phyloP scores from a whole-genome alignment of 176 grass and related monocot genomes.

The Aegilops sharonensis region DNA sequence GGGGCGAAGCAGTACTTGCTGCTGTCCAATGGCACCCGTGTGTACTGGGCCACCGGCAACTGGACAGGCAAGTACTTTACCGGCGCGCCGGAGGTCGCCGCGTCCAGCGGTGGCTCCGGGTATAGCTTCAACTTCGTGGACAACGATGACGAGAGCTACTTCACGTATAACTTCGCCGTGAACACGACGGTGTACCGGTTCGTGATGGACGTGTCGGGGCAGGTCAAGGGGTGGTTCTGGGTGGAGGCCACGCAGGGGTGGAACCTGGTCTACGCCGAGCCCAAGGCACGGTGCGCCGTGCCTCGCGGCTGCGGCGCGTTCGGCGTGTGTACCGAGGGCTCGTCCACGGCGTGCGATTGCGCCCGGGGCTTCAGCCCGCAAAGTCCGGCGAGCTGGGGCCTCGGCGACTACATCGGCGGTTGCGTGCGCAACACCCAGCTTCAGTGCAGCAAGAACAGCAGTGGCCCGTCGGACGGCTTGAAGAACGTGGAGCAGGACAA shows the following conservation, averaged over 20 bases:
- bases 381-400: neutral
- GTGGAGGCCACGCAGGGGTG: slow-evolving; percentile 18
- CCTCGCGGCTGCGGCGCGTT: slow-evolving; percentile 36
- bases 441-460: slow-evolving; percentile 1
- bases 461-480: neutral
- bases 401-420: slow-evolving; percentile 17
- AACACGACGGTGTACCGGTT: slow-evolving; percentile 22
- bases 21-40: neutral
- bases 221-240: slow-evolving; percentile 44
- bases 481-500: neutral
- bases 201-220: slow-evolving; percentile 26
- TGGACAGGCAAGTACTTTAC: slow-evolving; percentile 26
- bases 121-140: slow-evolving; percentile 34
- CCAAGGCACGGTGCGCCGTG: slow-evolving; percentile 31
- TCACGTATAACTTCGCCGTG: slow-evolving; percentile 32
- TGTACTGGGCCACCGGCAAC: slow-evolving; percentile 34
- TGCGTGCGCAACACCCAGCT: slow-evolving; percentile 25
- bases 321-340: slow-evolving; percentile 9
- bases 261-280: slow-evolving; percentile 28
- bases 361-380: slow-evolving; percentile 27
- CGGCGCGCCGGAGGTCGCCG: slow-evolving; percentile 30
- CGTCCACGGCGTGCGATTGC: slow-evolving; percentile 16
- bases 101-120: neutral
- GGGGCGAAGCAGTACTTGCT: slow-evolving; percentile 37
- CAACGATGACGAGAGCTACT: slow-evolving; percentile 33